These are phyloP conservation scores for Lactifluus rugatus DNA, from an alignment of 768 basidiomycete genomes.

Conservation along the genomic window DNA sequence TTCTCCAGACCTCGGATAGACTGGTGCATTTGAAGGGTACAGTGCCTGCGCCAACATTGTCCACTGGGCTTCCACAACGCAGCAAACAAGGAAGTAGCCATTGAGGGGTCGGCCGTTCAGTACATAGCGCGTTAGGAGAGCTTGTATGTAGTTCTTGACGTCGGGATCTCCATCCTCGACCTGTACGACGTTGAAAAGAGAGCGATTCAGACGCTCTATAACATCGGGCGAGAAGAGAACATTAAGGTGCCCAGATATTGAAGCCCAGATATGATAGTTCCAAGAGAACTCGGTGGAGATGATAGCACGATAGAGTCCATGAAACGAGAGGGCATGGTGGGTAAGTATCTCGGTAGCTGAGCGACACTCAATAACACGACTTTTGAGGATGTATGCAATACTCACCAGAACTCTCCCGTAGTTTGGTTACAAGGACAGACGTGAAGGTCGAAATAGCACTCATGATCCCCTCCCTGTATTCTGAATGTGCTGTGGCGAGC, in stretches of 20 bases:
- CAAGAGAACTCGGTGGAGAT: constrained; percentile 71
- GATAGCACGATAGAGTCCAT: constrained; percentile 81
- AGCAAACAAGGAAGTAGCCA: constrained; percentile 85
- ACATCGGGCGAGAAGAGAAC: constrained; percentile 54
- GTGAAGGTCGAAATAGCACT: constrained; percentile 56
- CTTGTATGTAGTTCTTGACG: constrained; percentile 48
- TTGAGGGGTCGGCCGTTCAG: constrained; percentile 68
- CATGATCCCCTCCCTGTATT: constrained; percentile 42
- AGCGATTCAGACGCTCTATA: constrained; percentile 64
- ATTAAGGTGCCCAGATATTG: constrained; percentile 43
- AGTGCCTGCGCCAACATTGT: constrained; percentile 70
- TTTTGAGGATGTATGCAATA: constrained; percentile 2
- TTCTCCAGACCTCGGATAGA: constrained; percentile 18
- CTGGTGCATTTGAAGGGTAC: constrained; percentile 25
- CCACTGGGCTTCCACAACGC: constrained; percentile 78
- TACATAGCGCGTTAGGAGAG: constrained; percentile 68
- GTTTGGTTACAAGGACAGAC: constrained; percentile 42
- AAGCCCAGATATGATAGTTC: constrained; percentile 56
- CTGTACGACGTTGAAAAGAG: constrained; percentile 51
- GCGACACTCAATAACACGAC: neutral
- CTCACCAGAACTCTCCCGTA: constrained; percentile 48
- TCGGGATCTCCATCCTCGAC: constrained; percentile 47
- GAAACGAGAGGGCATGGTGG: constrained; percentile 70
- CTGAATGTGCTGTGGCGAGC: constrained; percentile 44
- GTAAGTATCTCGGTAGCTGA: constrained; percentile 64